Percentiles rank a stretch among this genome's conserved stretches.
Evolutionary conservation across 2,329 filamentous ascomycete species (phyloP).

Genomic region (Verticillium nonalfalfae): DNA sequence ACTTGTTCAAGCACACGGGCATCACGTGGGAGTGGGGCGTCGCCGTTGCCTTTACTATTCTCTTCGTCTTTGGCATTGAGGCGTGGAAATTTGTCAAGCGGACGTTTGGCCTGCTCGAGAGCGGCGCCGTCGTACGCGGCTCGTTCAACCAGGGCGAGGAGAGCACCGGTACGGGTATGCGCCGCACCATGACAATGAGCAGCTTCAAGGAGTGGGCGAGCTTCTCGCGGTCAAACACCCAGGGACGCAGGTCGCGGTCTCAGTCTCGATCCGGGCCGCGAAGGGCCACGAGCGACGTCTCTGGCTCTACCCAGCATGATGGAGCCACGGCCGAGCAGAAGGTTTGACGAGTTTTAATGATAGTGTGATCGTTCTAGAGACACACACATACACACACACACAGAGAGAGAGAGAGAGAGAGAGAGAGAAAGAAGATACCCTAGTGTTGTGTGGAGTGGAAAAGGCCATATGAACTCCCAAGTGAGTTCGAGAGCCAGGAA

Average conservation of each 20-base stretch:
- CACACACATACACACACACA: too few species aligned
- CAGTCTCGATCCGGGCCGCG: not conserved
- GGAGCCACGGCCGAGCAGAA: not conserved
- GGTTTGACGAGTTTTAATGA: not conserved
- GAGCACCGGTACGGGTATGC: constrained; percentile 30
- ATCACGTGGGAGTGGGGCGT: constrained; percentile 75
- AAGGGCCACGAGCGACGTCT: constrained; percentile 10
- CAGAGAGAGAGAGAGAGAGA: too few species aligned
- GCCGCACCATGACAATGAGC: constrained; percentile 43
- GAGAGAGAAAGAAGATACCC: not conserved
- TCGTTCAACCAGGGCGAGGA: constrained; percentile 47
- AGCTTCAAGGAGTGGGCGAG: constrained; percentile 43
- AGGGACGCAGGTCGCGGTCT: not conserved
- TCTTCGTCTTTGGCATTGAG: constrained; percentile 65
- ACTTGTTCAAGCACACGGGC: constrained; percentile 65
- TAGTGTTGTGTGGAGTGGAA: not conserved
- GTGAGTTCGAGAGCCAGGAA: not conserved
- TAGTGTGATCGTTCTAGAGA: too few species aligned
- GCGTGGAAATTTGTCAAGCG: constrained; percentile 67
- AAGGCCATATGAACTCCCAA: not conserved
- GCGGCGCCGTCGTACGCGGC: constrained; percentile 41
- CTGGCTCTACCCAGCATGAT: constrained; percentile 9
- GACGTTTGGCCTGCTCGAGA: constrained; percentile 42
- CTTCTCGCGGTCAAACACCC: not conserved
- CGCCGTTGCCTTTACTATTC: constrained; percentile 53